Percentiles rank a stretch among this genome's conserved stretches.
These are phyloP conservation scores for Buxus sempervirens DNA, from an alignment of 164 flowering plant species.

Conservation along the genomic window DNA sequence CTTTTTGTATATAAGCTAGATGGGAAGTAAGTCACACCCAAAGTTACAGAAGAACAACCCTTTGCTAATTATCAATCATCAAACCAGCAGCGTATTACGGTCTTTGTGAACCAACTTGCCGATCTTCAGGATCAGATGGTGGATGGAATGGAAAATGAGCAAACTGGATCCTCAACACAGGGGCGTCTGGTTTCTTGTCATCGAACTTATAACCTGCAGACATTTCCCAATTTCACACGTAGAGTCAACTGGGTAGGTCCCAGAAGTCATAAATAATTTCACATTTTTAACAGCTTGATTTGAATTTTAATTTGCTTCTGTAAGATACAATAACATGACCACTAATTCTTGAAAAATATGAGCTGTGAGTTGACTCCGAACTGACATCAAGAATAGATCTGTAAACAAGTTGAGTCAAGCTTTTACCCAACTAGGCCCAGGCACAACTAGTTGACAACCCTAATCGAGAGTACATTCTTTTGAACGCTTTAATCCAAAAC, in stretches of 20 bases:
- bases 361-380: too few species aligned
- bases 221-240: slow-evolving; percentile 2
- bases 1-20: not conserved
- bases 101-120: slow-evolving; percentile 9
- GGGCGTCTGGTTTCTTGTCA: slow-evolving; percentile 63
- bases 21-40: not conserved
- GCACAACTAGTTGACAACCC: too few species aligned
- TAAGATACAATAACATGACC: too few species aligned
- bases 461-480: not conserved
- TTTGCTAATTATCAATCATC: not conserved
- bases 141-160: slow-evolving; percentile 74
- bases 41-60: not conserved
- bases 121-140: slow-evolving; percentile 32
- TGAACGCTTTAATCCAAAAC: not conserved
- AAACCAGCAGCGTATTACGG: not conserved
- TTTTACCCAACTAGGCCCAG: too few species aligned
- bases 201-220: slow-evolving; percentile 76
- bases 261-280: not conserved
- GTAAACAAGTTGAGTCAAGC: too few species aligned
- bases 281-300: too few species aligned
- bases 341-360: too few species aligned
- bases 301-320: too few species aligned
- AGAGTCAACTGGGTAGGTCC: not conserved
- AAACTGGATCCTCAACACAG: slow-evolving; percentile 52
- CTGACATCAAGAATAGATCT: too few species aligned